Base-by-base conservation (phyloP, 139 green algal species). In the Nannochloris sp. region DNA sequence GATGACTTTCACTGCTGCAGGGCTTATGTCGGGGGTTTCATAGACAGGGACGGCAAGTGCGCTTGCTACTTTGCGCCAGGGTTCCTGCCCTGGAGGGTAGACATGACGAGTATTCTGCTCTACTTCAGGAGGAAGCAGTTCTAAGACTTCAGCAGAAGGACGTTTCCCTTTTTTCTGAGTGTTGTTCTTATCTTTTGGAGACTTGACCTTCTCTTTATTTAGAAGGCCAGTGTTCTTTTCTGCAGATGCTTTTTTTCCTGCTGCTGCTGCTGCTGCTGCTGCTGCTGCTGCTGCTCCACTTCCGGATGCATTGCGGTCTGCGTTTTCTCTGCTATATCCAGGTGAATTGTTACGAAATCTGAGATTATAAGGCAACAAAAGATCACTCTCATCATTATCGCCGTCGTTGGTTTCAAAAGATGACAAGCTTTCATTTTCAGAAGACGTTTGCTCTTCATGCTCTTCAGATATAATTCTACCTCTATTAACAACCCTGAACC, bases 71-170 rank as follows among this genome's bases (percentile, higher is more conserved):
- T n/a, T 19, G 35, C 58, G 71, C 56, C 39, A 78, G 5, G 71
- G 71, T 44, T 78, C 67, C 35, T 59, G 46, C 29, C 71, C 71
- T 42, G 57, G 37, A 23, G 19, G 30, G 38, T 45, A 72, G 34
- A 38, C 44, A 4, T 34, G 42, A 14, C 51, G 51, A 12, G 27
- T 68, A 32, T 45, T 10, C 42, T 27, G 19, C 42, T 51, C 42
- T 27, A 51, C 42, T 19, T 27, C 42, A 19, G 19, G 42, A 51
- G 42, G 42, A 19, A 19, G 42, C 19, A 19, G 42, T 19, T 51
- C 19, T 19, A 19, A 19, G 19, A 27, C 42, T 19, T 19, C 19
- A 51, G 19, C 42, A 51, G 42, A 19, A 51, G 42, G 42, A 51
- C 19, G 19, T 51, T 51, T 51, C 19, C 42, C 19, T 19, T 51